Evolutionary conservation across 1,139 yeast species (phyloP).

Genomic region (Kodamaea alishanica): DNA sequence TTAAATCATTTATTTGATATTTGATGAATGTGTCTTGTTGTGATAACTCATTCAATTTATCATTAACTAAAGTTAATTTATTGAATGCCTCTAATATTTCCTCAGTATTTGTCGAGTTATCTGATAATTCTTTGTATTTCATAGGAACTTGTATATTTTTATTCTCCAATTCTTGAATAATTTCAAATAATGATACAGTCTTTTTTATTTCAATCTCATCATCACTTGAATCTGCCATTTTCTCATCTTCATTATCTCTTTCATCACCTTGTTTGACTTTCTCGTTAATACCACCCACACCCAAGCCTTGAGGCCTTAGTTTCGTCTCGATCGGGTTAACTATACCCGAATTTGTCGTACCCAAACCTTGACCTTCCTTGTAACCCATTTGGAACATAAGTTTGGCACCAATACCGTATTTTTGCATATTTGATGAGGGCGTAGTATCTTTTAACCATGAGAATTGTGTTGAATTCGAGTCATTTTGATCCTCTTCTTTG

Average conservation of each 20-base stretch:
- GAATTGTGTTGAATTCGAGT: constrained; percentile 1
- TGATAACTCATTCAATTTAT: constrained; percentile 16
- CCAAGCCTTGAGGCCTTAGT: constrained; percentile 62
- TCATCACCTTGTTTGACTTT: constrained; percentile 14
- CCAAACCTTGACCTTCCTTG: constrained; percentile 77
- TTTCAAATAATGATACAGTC: constrained; percentile 19
- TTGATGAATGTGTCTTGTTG: constrained; percentile 19
- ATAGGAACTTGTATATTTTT: constrained; percentile 29
- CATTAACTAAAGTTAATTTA: constrained; percentile 15
- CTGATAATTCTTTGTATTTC: constrained; percentile 24
- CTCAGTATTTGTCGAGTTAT: constrained; percentile 9
- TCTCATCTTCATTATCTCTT: constrained; percentile 8
- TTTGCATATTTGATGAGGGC: constrained; percentile 8
- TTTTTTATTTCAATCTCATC: constrained; percentile 4
- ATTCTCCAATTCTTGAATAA: constrained; percentile 27
- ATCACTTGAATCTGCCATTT: constrained; percentile 8
- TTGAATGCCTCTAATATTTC: constrained; percentile 12
- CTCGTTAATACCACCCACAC: constrained; percentile 63
- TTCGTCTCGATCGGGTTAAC: constrained; percentile 72
- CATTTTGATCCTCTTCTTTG: constrained; percentile 17
- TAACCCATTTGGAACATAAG: constrained; percentile 86
- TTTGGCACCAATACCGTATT: constrained; percentile 84
- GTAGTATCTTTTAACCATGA: constrained; percentile 4
- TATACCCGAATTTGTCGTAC: constrained; percentile 67
- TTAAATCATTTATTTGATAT: constrained; percentile 17